Evolutionary conservation across 2,329 filamentous ascomycete species (phyloP).

Genomic region (Sporothrix variecibatus): DNA sequence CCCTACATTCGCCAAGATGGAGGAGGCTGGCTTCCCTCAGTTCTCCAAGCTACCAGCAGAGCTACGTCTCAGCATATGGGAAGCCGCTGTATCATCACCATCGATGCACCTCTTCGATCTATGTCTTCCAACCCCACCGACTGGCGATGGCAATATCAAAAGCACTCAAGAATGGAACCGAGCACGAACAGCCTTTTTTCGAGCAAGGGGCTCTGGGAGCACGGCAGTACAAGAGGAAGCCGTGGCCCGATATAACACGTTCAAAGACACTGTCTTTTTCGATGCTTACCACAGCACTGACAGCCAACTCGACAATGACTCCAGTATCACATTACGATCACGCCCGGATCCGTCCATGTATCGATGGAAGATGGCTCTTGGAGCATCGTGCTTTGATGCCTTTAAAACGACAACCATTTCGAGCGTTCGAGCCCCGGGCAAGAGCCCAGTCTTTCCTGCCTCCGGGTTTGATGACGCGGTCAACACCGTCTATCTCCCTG

Average conservation of each 20-base stretch:
- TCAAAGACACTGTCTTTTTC: slow-evolving; percentile 22
- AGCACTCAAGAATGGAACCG: not conserved
- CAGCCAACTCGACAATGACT: slow-evolving; percentile 15
- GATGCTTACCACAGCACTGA: not conserved
- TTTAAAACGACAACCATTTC: not conserved
- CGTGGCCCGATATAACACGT: not conserved
- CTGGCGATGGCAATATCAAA: not conserved
- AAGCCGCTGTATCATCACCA: slow-evolving; percentile 28
- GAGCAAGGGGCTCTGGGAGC: not conserved
- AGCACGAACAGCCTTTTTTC: not conserved
- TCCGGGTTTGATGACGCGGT: slow-evolving; percentile 6
- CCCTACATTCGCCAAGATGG: not conserved
- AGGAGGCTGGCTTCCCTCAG: slow-evolving; percentile 22
- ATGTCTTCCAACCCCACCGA: slow-evolving; percentile 24
- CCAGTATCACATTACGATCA: not conserved
- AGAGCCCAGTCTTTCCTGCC: not conserved
- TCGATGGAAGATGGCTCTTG: slow-evolving; percentile 23
- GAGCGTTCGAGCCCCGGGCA: not conserved
- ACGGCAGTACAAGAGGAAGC: not conserved
- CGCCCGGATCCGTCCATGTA: slow-evolving; percentile 27
- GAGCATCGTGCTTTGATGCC: slow-evolving; percentile 28
- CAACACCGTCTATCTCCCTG: slow-evolving; percentile 36
- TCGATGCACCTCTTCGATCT: slow-evolving; percentile 34
- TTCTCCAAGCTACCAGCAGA: slow-evolving; percentile 33
- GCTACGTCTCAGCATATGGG: slow-evolving; percentile 34